phyloP scores from a whole-genome alignment of 1,284 basidiomycete genomes.

The Cutaneotrichosporon cavernicola region DNA sequence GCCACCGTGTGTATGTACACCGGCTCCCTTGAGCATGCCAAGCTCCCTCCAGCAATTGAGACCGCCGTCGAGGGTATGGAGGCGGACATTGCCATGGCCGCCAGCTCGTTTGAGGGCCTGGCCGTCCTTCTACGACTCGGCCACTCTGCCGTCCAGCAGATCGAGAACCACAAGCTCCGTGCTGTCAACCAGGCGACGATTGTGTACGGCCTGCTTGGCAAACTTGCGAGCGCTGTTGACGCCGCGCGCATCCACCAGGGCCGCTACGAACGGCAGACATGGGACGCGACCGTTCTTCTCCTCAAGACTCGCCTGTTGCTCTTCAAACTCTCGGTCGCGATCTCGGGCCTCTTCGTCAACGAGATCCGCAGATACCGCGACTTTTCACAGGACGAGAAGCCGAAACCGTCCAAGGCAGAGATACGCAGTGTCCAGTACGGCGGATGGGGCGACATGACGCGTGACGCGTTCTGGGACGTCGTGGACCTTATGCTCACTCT shows the following conservation, averaged over 20 bases:
- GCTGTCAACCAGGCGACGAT: background rate
- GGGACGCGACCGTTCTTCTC: background rate
- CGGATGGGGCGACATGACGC: constrained; percentile 6
- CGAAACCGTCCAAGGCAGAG: background rate
- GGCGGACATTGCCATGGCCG: background rate
- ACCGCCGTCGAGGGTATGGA: background rate
- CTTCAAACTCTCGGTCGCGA: constrained; percentile 2
- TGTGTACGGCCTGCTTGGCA: background rate
- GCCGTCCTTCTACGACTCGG: constrained; percentile 3
- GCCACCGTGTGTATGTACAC: constrained; percentile 7
- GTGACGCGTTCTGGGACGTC: background rate
- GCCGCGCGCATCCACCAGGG: background rate
- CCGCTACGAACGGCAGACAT: background rate
- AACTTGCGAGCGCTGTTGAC: background rate
- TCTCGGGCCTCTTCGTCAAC: background rate
- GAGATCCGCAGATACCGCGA: background rate
- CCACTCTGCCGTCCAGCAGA: background rate
- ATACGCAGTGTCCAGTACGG: constrained; percentile 1
- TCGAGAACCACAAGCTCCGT: background rate
- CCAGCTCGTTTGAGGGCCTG: background rate
- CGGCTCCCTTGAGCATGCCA: constrained; percentile 1
- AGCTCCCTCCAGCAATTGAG: background rate
- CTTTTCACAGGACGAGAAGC: background rate
- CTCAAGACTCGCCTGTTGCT: background rate
- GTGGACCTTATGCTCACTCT: background rate